Percentiles rank a stretch among this genome's conserved stretches.
Conservation (phyloP, 2,329 filamentous ascomycete genomes). For the Epichloe coenophiala region DNA sequence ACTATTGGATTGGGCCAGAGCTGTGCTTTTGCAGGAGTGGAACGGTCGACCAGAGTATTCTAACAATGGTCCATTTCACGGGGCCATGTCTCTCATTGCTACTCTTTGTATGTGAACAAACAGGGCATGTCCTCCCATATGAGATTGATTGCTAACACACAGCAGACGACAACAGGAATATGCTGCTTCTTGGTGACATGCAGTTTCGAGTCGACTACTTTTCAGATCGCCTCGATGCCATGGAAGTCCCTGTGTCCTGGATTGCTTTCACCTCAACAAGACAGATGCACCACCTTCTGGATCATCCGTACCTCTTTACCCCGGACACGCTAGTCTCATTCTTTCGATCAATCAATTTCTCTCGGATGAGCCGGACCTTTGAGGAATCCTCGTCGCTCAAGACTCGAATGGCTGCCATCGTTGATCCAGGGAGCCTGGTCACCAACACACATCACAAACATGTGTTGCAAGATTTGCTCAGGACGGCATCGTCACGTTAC, state of each 20-base stretch:
- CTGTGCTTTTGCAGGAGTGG: slow-evolving; percentile 69
- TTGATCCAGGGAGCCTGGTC: slow-evolving; percentile 40
- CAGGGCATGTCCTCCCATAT: background rate
- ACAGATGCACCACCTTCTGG: slow-evolving; percentile 59
- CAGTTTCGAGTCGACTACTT: slow-evolving; percentile 68
- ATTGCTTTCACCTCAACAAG: slow-evolving; percentile 45
- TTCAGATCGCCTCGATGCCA: slow-evolving; percentile 59
- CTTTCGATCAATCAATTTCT: slow-evolving; percentile 80
- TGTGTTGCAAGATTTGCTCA: slow-evolving; percentile 48
- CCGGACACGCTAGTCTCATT: slow-evolving; percentile 61
- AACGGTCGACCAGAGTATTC: slow-evolving; percentile 59
- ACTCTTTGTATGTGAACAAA: slow-evolving; percentile 50
- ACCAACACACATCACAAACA: slow-evolving; percentile 44
- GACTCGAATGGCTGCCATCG: slow-evolving; percentile 41
- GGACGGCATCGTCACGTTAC: slow-evolving; percentile 55
- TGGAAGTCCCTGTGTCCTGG: slow-evolving; percentile 65
- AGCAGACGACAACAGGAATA: slow-evolving; percentile 46
- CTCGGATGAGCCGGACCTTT: slow-evolving; percentile 68
- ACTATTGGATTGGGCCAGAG: slow-evolving; percentile 58
- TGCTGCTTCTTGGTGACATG: slow-evolving; percentile 50
- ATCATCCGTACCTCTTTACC: slow-evolving; percentile 70
- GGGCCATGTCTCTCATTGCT: slow-evolving; percentile 60
- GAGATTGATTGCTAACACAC: slow-evolving; percentile 7
- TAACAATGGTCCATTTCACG: slow-evolving; percentile 58
- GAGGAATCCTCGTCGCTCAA: slow-evolving; percentile 51